Base-by-base conservation (phyloP, 805 yeast genomes). In the Starmerella stigmatis region DNA sequence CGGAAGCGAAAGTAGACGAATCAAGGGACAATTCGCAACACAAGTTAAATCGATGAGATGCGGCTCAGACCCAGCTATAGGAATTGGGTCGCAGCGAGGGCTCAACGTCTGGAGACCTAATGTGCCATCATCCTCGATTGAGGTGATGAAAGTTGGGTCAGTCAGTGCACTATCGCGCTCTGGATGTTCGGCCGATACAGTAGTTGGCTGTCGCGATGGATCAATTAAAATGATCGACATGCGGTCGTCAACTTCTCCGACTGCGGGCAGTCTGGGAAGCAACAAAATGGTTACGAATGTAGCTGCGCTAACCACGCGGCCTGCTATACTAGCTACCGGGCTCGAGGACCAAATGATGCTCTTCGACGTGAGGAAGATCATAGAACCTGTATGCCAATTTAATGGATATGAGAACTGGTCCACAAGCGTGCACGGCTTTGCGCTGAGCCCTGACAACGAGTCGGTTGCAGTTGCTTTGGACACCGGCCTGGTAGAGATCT, bases 371-470 rank as follows among this genome's bases (percentile, higher is more conserved):
- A 46, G 57, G 6, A 13, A 13, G 4, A 30, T 28, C 10, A 10
- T 13, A 3, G 23, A 19, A 10, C 46, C 52, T 3, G 27, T 45
- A 12, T 25, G 17, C 13, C 43, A 30, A 35, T 52, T 28, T 27
- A 28, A 41, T n/a, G 47, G 45, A 20, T 54, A 54, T 42, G 27
- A 34, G 17, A 54, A 54, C 36, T 44, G 50, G 47, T 44, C 51
- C 3, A 37, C 47, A 5, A 26, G 33, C 8, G n/a, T 9, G 11
- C 50, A 46, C 26, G 57, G 57, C 10, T 29, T 50, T 28, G 47
- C 53, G 4, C 20, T 52, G 19, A 39, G 40, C 29, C 42, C 46
- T 1, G n/a, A 20, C 13, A 12, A 16, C 3, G 20, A 23, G 4
- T 17, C 37, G 4, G 47, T 37, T 2, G 50, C 50, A 10, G 56